Evolutionary conservation across 2,329 filamentous ascomycete species (phyloP), one percentile per base, ranked within the genome.

Genomic region (Tympanopsis confertula): DNA sequence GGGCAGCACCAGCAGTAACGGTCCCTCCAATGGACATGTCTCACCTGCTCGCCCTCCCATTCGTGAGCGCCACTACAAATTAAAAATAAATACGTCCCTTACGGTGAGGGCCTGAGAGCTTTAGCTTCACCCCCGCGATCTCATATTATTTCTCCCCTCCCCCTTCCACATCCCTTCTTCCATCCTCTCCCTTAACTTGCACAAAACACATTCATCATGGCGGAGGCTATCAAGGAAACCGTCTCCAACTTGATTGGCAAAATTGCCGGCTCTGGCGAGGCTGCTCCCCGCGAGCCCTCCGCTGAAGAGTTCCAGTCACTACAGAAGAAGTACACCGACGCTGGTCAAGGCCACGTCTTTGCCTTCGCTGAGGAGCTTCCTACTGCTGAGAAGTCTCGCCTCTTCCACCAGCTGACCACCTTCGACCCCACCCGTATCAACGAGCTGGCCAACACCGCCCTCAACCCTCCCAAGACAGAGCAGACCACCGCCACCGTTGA

Each of bases 381-480:
- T 44, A 62, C 70, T 14, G 60, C 69, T 38, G 86, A 95, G 46
- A 86, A 94, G 65, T 78, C 78, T 33, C 59, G 69, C 5, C 75
- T 98, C 41, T 94, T 78, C 68, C 65, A 82, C 51, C 91, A 96
- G 63, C 74, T 96, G 42, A 72, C 74, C 45, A 69, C 68, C 52
- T 86, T 96, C 65, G 78, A 95, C 57, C 88, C 89, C 40, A 69
- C 73, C 41, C 74, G 84, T 64, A 89, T 96, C 73, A 94, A 91
- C 66, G 74, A 81, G 49, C 82, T 96, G 59, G 82, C 85, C 53
- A 66, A 89, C 47, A 79, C 74, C 56, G 86, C 88, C 42, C 71
- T 96, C 45, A 76, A 87, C 63, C 85, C 88, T 20, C 75, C 82
- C 43, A 71, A 80, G 51, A 45, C 63, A 38, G 69, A 77, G 43